phyloP scores from a whole-genome alignment of 805 yeast species.

The Nakazawaea holstii region DNA sequence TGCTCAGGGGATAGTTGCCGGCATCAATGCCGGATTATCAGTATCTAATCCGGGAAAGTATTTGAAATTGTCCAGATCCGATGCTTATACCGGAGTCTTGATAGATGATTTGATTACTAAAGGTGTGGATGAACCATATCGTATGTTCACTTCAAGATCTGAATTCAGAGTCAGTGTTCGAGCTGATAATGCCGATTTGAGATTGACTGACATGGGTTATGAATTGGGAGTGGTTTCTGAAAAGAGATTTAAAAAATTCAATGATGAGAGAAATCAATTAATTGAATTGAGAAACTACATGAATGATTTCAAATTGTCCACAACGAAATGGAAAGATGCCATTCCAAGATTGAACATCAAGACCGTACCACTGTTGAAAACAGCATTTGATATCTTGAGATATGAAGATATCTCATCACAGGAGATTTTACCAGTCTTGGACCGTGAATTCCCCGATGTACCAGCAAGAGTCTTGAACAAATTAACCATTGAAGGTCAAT shows the following conservation, averaged over 20 bases:
- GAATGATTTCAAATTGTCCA: slow-evolving; percentile 38
- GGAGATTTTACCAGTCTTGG: slow-evolving; percentile 31
- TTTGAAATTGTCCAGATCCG: slow-evolving; percentile 61
- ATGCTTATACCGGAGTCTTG: slow-evolving; percentile 88
- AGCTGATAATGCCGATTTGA: slow-evolving; percentile 88
- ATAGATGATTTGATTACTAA: slow-evolving; percentile 92
- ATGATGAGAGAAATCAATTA: slow-evolving; percentile 37
- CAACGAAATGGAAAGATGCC: slow-evolving; percentile 56
- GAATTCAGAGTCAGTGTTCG: slow-evolving; percentile 89
- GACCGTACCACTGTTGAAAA: slow-evolving; percentile 45
- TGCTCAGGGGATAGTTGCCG: slow-evolving; percentile 93
- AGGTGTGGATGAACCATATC: slow-evolving; percentile 94
- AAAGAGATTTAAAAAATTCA: slow-evolving; percentile 46
- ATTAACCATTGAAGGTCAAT: slow-evolving; percentile 74
- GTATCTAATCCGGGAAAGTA: slow-evolving; percentile 23
- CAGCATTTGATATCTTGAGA: slow-evolving; percentile 70
- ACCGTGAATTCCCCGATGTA: slow-evolving; percentile 20
- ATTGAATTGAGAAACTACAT: slow-evolving; percentile 41
- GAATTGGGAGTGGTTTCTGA: slow-evolving; percentile 61
- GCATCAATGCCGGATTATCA: slow-evolving; percentile 84
- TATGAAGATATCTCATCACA: slow-evolving; percentile 38
- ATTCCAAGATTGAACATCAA: slow-evolving; percentile 44
- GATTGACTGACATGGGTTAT: slow-evolving; percentile 71
- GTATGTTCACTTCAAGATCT: slow-evolving; percentile 96
- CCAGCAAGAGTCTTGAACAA: slow-evolving; percentile 49